Conservation (phyloP, 768 basidiomycete species). For the Podaxis pistillaris region DNA sequence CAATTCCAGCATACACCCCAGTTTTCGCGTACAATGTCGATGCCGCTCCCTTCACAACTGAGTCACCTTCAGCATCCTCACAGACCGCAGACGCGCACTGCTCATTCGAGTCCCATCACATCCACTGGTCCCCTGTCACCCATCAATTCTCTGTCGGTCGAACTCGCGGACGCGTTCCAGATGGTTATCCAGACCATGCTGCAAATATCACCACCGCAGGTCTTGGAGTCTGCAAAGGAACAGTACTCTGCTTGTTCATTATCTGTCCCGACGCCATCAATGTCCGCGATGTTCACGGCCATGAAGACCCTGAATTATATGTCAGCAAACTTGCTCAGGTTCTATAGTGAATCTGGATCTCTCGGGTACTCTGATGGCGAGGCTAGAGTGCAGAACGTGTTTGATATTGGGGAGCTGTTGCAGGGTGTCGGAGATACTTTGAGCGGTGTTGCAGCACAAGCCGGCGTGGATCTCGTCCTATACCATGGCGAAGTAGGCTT, state of each 20-base stretch:
- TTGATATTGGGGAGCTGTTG: slow-evolving; percentile 89
- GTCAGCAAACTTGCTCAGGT: slow-evolving; percentile 75
- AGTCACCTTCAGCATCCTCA: slow-evolving; percentile 71
- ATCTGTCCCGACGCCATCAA: slow-evolving; percentile 81
- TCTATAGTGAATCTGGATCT: slow-evolving; percentile 34
- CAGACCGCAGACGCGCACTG: slow-evolving; percentile 26
- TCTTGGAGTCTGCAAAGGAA: slow-evolving; percentile 91
- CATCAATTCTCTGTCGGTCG: slow-evolving; percentile 73
- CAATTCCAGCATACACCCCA: slow-evolving; percentile 37
- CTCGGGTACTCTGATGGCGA: slow-evolving; percentile 10
- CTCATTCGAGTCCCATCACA: slow-evolving; percentile 20
- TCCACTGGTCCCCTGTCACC: slow-evolving; percentile 29
- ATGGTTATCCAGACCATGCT: slow-evolving; percentile 89
- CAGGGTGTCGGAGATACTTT: slow-evolving; percentile 88
- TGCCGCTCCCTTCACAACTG: slow-evolving; percentile 80
- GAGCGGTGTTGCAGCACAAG: slow-evolving; percentile 79
- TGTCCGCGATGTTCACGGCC: slow-evolving; percentile 85
- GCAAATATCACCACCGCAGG: slow-evolving; percentile 85
- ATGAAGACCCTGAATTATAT: slow-evolving; percentile 95
- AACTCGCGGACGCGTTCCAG: slow-evolving; percentile 90
- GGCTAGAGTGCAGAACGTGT: slow-evolving; percentile 50
- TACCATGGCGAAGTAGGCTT: slow-evolving; percentile 88
- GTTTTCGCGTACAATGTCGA: slow-evolving; percentile 76
- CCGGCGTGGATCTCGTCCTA: slow-evolving; percentile 86
- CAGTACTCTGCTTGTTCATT: slow-evolving; percentile 89